Conservation (phyloP, 2,329 filamentous ascomycete species). For the Beauveria varroae region DNA sequence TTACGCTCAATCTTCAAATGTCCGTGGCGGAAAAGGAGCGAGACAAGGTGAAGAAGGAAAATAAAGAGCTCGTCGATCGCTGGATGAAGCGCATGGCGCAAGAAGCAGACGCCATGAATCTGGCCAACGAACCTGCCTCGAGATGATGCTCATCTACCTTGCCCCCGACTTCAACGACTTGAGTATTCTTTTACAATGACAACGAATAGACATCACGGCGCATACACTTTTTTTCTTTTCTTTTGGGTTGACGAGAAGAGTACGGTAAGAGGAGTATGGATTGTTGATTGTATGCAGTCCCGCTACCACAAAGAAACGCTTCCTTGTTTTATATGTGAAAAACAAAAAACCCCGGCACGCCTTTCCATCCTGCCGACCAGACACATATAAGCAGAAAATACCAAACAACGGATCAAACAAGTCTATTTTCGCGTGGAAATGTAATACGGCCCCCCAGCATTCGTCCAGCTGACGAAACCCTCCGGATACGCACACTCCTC, state of each 20-base stretch:
- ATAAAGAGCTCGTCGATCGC: conserved; percentile 78
- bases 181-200: neutral
- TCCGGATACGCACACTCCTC: conserved; percentile 55
- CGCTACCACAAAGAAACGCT: conserved; percentile 5
- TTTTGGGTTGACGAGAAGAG: too few species aligned
- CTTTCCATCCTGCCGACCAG: conserved; percentile 8
- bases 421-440: conserved; percentile 69
- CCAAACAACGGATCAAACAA: neutral
- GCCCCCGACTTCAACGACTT: neutral
- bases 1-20: conserved; percentile 78
- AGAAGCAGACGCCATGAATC: conserved; percentile 84
- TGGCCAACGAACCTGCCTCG: conserved; percentile 41
- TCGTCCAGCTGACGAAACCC: conserved; percentile 86
- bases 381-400: neutral
- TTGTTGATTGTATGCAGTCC: conserved; percentile 10
- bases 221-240: neutral
- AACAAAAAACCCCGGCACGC: conserved; percentile 11
- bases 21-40: conserved; percentile 75
- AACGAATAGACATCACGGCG: neutral
- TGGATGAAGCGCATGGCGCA: conserved; percentile 86
- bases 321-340: neutral
- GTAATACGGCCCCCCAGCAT: conserved; percentile 75
- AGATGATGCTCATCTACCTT: neutral
- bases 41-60: conserved; percentile 69
- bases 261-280: neutral